Base-by-base conservation (phyloP, 2,329 filamentous ascomycete genomes). In the Alternaria conjuncta region DNA sequence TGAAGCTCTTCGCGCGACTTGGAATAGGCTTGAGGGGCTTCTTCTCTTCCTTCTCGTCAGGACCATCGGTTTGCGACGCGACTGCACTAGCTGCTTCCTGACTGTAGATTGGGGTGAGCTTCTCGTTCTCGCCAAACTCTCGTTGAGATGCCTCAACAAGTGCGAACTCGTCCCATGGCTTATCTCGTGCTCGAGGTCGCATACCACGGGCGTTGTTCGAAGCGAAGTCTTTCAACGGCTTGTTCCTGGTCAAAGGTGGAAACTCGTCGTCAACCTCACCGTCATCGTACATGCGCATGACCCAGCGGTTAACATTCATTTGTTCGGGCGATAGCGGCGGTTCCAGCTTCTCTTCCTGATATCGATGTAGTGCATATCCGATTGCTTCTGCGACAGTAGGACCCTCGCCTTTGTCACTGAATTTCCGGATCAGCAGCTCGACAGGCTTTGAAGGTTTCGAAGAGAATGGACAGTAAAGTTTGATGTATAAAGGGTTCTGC, bases 241-340 rank as follows among this genome's bases (percentile, higher is more conserved):
- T 91, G 21, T 88, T 92, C 36, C 92, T 86, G 61, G 92, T 90
- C 44, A 96, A 84, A 0, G 92, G 89, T 30, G 92, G 92, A 68
- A 96, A 96, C 74, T 96, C 93, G 68, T 93, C 91, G 70, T 96
- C 92, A 1, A 95, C 89, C 74, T 96, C 92, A 53, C 91, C 93
- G 60, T 92, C 92, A 75, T 96, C 88, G 9, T 94, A 92, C 89
- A 96, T 94, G 44, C 92, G 87, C 60, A 96, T 81, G 23, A 89
- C 92, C 91, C 92, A 96, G 83, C 89, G 89, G 74, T 95, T 95
- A 70, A 94, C 90, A 70, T 92, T 93, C 56, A 89, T 83, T 74
- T 93, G 92, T 55, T 89, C 87, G 2, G 82, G 77, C 0, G 88
- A 82, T 10, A 96, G 82, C 1, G 86, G 76, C 4, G 92, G 92